Conservation (phyloP, 179 eudicot species). For the Silene coronaria region DNA sequence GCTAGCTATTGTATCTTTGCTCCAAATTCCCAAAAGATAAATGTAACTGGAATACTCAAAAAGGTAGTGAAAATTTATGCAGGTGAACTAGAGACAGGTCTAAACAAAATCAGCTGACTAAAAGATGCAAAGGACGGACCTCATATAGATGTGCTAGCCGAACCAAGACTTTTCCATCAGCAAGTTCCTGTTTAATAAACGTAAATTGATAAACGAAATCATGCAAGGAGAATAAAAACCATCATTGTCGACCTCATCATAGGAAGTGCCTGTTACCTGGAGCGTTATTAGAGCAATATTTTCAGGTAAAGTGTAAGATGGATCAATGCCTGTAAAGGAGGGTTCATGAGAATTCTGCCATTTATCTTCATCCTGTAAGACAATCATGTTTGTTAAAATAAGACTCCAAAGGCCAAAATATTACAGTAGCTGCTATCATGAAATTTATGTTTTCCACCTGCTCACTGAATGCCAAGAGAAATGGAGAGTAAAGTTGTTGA, state of each 20-base stretch:
- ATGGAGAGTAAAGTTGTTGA: constrained; percentile 88
- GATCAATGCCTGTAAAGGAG: constrained; percentile 57
- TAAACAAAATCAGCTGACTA: not conserved
- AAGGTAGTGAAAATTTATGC: not conserved
- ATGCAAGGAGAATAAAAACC: not conserved
- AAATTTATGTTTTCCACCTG: constrained; percentile 42
- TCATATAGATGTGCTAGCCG: constrained; percentile 87
- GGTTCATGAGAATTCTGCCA: constrained; percentile 46
- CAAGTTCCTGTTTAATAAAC: constrained; percentile 53
- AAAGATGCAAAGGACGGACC: constrained; percentile 34
- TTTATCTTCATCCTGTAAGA: constrained; percentile 59
- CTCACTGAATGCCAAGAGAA: constrained; percentile 80
- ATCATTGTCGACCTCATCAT: not conserved
- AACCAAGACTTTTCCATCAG: constrained; percentile 64
- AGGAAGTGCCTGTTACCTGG: constrained; percentile 43
- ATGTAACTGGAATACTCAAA: not conserved
- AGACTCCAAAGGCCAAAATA: not conserved
- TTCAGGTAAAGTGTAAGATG: constrained; percentile 70
- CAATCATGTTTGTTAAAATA: constrained; percentile 6
- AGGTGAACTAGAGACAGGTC: not conserved
- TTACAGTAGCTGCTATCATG: not conserved
- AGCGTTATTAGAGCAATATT: constrained; percentile 83
- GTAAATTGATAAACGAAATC: not conserved
- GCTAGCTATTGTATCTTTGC: not conserved
- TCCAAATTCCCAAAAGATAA: not conserved